Conservation (phyloP, 306 rosid species). For the Vigna reflexopilosa region DNA sequence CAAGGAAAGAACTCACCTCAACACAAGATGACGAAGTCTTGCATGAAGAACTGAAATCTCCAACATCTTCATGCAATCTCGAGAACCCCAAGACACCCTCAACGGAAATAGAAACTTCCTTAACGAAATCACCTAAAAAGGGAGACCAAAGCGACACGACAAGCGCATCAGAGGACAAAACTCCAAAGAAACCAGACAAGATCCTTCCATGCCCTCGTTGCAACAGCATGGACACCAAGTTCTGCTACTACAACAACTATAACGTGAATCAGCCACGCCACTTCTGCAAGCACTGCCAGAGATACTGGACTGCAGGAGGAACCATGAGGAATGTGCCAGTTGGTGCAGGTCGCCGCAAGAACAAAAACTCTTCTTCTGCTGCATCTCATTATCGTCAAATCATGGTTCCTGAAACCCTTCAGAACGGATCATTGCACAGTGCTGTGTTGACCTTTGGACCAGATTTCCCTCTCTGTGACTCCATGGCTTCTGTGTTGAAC, state of each 20-base stretch:
- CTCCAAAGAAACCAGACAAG: slow-evolving; percentile 76
- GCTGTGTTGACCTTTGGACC: slow-evolving; percentile 64
- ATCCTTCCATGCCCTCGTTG: slow-evolving; percentile 87
- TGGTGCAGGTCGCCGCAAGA: slow-evolving; percentile 93
- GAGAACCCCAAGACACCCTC: slow-evolving; percentile 63
- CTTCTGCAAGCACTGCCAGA: slow-evolving; percentile 90
- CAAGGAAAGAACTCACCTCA: slow-evolving; percentile 54
- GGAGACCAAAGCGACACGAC: slow-evolving; percentile 62
- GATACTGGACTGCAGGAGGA: slow-evolving; percentile 97
- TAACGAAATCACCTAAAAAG: slow-evolving; percentile 53
- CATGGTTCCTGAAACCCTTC: slow-evolving; percentile 57
- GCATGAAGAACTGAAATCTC: slow-evolving; percentile 53
- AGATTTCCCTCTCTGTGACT: slow-evolving; percentile 63
- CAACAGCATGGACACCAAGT: slow-evolving; percentile 88
- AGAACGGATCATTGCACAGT: slow-evolving; percentile 42
- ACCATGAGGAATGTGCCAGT: slow-evolving; percentile 82
- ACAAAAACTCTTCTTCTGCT: slow-evolving; percentile 54
- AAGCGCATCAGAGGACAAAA: slow-evolving; percentile 56
- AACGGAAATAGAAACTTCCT: slow-evolving; percentile 55
- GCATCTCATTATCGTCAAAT: slow-evolving; percentile 58
- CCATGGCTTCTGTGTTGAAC: slow-evolving; percentile 65
- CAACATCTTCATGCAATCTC: slow-evolving; percentile 50
- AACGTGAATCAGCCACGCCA: slow-evolving; percentile 90
- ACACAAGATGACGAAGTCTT: slow-evolving; percentile 49
- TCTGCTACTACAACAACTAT: slow-evolving; percentile 89